A percentile compares a stretch with the other conserved stretches of the same genome.
phyloP scores from a whole-genome alignment of 768 basidiomycete genomes.

The Mycena amicta region DNA sequence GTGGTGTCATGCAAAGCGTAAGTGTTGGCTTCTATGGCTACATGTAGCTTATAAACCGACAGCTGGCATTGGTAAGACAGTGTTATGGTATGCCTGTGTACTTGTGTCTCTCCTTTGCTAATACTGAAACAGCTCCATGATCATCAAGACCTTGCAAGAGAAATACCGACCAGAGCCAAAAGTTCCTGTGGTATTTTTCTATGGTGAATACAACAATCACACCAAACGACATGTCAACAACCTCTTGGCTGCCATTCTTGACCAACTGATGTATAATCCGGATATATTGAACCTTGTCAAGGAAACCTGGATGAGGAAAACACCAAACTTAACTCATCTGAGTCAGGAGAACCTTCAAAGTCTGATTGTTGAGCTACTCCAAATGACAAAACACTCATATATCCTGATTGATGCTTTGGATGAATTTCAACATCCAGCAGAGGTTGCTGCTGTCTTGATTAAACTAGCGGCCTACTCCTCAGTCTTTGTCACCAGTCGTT shows the following conservation, averaged over 20 bases:
- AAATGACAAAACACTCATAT: constrained; percentile 5
- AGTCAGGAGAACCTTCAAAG: constrained; percentile 6
- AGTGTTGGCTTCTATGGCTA: background rate
- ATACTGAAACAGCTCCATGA: constrained; percentile 8
- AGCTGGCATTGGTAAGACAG: constrained; percentile 18
- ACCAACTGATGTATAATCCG: constrained; percentile 14
- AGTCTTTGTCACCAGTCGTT: constrained; percentile 11
- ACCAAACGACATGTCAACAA: constrained; percentile 5
- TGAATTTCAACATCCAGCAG: constrained; percentile 14
- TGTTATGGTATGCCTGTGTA: background rate
- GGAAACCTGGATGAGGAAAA: constrained; percentile 12
- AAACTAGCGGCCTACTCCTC: background rate
- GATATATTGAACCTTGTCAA: constrained; percentile 7
- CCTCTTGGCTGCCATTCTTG: constrained; percentile 13
- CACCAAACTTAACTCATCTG: constrained; percentile 14
- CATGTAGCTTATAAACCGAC: background rate
- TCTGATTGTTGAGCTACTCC: constrained; percentile 10
- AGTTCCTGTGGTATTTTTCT: constrained; percentile 12
- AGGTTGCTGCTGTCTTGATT: background rate
- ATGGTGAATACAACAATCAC: constrained; percentile 13
- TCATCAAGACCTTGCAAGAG: constrained; percentile 5
- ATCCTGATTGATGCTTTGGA: constrained; percentile 17
- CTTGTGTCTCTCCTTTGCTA: background rate
- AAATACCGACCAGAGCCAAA: constrained; percentile 1
- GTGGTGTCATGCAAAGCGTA: constrained; percentile 16